These are phyloP conservation scores for Penicillium paradoxum DNA, from an alignment of 495 filamentous ascomycete genomes.

Conservation along the genomic window DNA sequence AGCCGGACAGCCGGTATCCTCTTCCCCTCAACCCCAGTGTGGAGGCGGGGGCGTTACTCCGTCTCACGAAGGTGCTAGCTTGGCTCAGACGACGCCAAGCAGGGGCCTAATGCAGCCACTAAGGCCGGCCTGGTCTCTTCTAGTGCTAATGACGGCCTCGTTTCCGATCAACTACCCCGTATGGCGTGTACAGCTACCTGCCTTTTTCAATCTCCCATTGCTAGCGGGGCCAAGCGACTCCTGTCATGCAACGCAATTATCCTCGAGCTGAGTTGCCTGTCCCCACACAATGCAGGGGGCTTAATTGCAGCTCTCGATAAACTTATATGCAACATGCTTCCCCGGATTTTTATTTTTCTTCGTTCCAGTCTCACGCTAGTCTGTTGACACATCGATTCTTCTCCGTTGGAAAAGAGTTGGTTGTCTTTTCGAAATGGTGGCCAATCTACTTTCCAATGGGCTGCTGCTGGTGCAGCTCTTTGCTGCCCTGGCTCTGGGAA, in stretches of 20 bases:
- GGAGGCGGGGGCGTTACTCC: constrained; percentile 14
- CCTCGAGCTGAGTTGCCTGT: neutral
- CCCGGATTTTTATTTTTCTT: neutral
- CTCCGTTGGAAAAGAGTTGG: neutral
- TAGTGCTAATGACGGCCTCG: constrained; percentile 2
- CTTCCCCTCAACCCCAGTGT: neutral
- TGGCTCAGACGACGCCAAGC: neutral
- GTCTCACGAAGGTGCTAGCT: constrained; percentile 19
- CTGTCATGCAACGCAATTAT: neutral
- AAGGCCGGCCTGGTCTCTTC: neutral
- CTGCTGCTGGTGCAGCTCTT: constrained; percentile 30
- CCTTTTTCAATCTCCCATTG: constrained; percentile 1
- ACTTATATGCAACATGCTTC: constrained; percentile 1
- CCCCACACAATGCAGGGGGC: neutral
- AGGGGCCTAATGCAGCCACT: constrained; percentile 2
- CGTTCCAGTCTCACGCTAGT: neutral
- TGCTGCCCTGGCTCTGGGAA: constrained; percentile 17
- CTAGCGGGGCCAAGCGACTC: neutral
- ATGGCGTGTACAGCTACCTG: neutral
- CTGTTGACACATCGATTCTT: neutral
- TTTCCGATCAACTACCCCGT: constrained; percentile 3
- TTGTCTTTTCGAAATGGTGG: constrained; percentile 16
- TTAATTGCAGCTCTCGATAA: neutral
- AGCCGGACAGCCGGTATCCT: constrained; percentile 9
- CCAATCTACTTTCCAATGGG: constrained; percentile 22